phyloP scores from a whole-genome alignment of 106 monocot genomes.

The Dioscorea alata region DNA sequence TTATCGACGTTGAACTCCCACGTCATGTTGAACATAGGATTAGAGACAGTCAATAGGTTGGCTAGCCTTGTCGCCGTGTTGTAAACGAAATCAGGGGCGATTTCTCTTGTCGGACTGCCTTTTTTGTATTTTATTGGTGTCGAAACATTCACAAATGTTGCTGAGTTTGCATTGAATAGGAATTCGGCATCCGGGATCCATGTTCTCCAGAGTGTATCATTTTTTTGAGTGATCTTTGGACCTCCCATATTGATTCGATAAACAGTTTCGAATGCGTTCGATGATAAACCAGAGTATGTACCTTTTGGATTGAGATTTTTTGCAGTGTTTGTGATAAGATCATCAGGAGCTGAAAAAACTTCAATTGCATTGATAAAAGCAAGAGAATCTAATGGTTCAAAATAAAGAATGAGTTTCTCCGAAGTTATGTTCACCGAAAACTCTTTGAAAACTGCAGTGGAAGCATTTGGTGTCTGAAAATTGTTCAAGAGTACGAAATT shows the following conservation, averaged over 20 bases:
- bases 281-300: constrained; percentile 23
- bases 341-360: constrained; percentile 58
- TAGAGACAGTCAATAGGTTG: neutral
- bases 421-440: constrained; percentile 36
- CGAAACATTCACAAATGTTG: constrained; percentile 3
- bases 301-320: constrained; percentile 24
- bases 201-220: constrained; percentile 65
- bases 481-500: constrained; percentile 26
- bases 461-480: constrained; percentile 18
- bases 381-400: constrained; percentile 25
- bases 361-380: constrained; percentile 80
- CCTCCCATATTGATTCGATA: constrained; percentile 81
- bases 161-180: constrained; percentile 11
- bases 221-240: constrained; percentile 23
- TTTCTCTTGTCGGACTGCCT: constrained; percentile 32
- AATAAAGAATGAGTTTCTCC: constrained; percentile 28
- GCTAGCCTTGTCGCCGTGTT: constrained; percentile 20
- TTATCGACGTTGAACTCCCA: constrained; percentile 57
- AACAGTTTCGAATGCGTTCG: constrained; percentile 47
- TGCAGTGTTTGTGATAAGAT: constrained; percentile 36
- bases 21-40: constrained; percentile 41
- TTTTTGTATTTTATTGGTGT: neutral
- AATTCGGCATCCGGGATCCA: constrained; percentile 49
- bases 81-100: constrained; percentile 55
- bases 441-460: constrained; percentile 34